These are phyloP conservation scores for Talaromyces sp. DNA, from an alignment of 2,329 filamentous ascomycete genomes.

Conservation along the genomic window DNA sequence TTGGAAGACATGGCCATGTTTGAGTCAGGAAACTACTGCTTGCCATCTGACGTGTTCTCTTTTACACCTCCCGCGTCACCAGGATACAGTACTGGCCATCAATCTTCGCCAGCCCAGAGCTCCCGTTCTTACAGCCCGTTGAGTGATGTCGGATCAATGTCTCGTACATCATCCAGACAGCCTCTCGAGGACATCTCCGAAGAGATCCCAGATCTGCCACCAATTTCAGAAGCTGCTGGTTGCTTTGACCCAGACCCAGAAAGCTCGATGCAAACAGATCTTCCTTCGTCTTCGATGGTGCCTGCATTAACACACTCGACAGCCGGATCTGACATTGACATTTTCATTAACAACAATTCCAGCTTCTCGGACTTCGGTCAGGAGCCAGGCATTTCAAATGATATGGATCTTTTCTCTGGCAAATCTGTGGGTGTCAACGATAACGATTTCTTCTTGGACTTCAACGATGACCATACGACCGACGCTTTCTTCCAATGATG, in stretches of 20 bases:
- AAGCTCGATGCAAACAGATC: constrained; percentile 21
- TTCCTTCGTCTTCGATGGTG: constrained; percentile 31
- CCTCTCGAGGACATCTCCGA: constrained; percentile 28
- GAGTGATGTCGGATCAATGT: constrained; percentile 34
- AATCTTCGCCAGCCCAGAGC: constrained; percentile 31
- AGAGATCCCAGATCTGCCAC: constrained; percentile 25
- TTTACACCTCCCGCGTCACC: constrained; percentile 47
- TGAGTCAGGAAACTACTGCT: constrained; percentile 27
- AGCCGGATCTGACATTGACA: constrained; percentile 35
- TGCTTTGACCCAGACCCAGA: constrained; percentile 27
- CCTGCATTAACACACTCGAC: constrained; percentile 33
- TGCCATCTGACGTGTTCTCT: constrained; percentile 40
- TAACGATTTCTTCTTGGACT: constrained; percentile 36
- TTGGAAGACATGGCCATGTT: constrained; percentile 29
- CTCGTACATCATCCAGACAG: constrained; percentile 30
- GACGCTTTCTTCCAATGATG: constrained; percentile 13
- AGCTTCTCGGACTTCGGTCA: constrained; percentile 33
- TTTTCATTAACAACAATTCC: constrained; percentile 37
- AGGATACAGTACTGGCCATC: constrained; percentile 35
- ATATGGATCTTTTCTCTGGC: constrained; percentile 28
- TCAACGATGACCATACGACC: constrained; percentile 27
- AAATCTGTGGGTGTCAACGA: constrained; percentile 25
- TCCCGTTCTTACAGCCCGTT: constrained; percentile 36
- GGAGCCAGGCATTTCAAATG: constrained; percentile 29
- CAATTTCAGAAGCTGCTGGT: constrained; percentile 24